phyloP scores from a whole-genome alignment of 1,139 yeast genomes.

The Candida pseudoviswanathii region DNA sequence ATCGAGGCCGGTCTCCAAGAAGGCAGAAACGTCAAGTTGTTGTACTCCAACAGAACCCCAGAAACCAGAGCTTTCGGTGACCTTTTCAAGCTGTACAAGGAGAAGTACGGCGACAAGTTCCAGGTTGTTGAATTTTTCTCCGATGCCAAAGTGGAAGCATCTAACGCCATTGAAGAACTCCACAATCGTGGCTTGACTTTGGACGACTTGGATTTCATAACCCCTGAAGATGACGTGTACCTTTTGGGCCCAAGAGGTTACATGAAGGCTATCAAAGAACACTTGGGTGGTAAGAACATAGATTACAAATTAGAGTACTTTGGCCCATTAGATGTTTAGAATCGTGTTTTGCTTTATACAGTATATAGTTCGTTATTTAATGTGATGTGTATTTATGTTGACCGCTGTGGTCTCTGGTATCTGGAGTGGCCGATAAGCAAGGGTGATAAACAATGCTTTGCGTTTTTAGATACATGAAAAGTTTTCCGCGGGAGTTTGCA shows the following conservation, averaged over 20 bases:
- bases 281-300: slow-evolving; percentile 14
- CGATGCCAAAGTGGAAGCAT: slow-evolving; percentile 10
- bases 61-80: slow-evolving; percentile 30
- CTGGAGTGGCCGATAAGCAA: no score
- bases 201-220: slow-evolving; percentile 20
- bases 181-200: slow-evolving; percentile 12
- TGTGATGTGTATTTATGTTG: background rate
- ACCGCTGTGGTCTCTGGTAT: no score
- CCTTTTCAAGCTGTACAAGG: slow-evolving; percentile 22
- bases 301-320: slow-evolving; percentile 18
- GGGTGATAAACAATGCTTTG: no score
- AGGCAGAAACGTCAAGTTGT: slow-evolving; percentile 29
- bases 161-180: slow-evolving; percentile 10
- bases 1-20: slow-evolving; percentile 37
- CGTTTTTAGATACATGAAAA: no score
- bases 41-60: slow-evolving; percentile 30
- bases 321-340: slow-evolving; percentile 15
- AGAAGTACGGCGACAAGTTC: slow-evolving; percentile 21
- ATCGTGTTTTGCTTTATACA: background rate
- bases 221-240: slow-evolving; percentile 24
- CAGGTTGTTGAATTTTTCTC: slow-evolving; percentile 25
- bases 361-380: background rate
- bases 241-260: slow-evolving; percentile 39
- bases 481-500: no score
- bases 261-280: slow-evolving; percentile 29